Base-by-base conservation (phyloP, 257 asterid genomes). In the Solanum piurae region DNA sequence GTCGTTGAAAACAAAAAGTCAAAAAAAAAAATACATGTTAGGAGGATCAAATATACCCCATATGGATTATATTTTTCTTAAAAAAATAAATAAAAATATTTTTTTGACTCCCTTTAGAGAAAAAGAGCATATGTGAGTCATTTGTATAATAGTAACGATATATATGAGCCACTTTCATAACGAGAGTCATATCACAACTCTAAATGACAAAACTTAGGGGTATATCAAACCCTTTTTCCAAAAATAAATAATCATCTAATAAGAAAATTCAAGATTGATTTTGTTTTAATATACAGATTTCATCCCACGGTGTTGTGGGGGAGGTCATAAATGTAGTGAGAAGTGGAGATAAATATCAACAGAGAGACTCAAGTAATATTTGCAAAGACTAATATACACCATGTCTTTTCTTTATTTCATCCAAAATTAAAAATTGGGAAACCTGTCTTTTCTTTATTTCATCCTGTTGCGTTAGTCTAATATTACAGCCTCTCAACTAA, bases 401-500 rank as follows among this genome's bases (percentile, higher is more conserved):
- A 64, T 46, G 34, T 27, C 36, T 84, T 58, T 58, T 58, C 66
- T 1, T 21, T 20, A 58, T 20, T 69, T 73, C 86, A 89, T 29
- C 89, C 90, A 64, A 83, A 86, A 64, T 37, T 83, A 62, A 86
- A 73, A 86, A 12, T 46, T 86, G 84, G 90, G 89, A 82, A 76
- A 27, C 86, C 77, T 46, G 34, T 27, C 36, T 84, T 58, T 58
- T 58, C 66, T 1, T 21, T 20, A 58, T 20, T 69, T 73, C 86
- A 89, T 44, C 91, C 93, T 90, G 90, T 58, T 58, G 25, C 25
- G 12, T 58, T 58, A 58, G 25, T 58, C 91, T 90, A 76, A 80
- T 46, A 90, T 89, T 89, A 85, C 84, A 86, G 49, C 79, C 75
- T 66, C 89, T 74, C 84, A 37, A 74, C 33, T 90, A 91, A 93